Evolutionary conservation across 148 eudicot species (phyloP).

Genomic region (Cornus controversa): DNA sequence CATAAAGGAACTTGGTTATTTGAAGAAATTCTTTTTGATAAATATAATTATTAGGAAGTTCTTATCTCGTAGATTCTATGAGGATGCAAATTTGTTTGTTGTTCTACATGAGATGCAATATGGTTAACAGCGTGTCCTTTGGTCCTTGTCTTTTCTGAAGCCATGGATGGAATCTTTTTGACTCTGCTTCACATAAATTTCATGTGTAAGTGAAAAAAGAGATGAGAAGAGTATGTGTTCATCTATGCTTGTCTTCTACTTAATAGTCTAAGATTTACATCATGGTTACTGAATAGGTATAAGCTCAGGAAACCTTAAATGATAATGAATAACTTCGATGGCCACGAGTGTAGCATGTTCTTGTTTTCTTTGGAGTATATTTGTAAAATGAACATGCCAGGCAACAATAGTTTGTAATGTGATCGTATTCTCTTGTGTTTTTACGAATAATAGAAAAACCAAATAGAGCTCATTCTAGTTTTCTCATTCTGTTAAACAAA

Average conservation of each 20-base stretch:
- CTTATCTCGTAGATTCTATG: neutral
- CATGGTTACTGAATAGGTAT: no score
- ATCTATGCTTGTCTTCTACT: neutral
- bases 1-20: no score
- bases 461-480: neutral
- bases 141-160: neutral
- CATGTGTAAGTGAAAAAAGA: neutral
- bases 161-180: neutral
- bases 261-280: neutral
- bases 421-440: neutral
- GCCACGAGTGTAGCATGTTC: no score
- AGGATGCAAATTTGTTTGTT: neutral
- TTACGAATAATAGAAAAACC: neutral
- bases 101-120: neutral
- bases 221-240: neutral
- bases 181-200: neutral
- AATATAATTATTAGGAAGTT: neutral
- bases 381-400: neutral
- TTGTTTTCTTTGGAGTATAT: neutral
- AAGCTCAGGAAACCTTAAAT: neutral
- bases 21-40: neutral
- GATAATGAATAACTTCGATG: no score
- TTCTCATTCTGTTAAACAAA: neutral
- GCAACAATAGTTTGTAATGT: neutral
- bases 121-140: neutral